Percentiles rank a stretch among this genome's conserved stretches.
Evolutionary conservation across 768 basidiomycete species (phyloP).

Genomic region (Tylopilus cervinicoccineus): DNA sequence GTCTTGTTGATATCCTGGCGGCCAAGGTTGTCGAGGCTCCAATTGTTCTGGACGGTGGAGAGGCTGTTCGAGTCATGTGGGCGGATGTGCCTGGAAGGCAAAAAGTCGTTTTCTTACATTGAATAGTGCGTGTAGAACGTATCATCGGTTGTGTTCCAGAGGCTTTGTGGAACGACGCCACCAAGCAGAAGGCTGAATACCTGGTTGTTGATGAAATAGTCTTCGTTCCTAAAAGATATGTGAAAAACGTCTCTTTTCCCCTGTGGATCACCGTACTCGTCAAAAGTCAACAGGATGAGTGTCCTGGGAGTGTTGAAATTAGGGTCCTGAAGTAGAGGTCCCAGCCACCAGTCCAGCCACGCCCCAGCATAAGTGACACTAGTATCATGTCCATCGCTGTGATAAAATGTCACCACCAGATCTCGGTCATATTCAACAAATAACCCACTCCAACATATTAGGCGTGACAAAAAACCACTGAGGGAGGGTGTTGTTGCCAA

Average conservation of each 20-base stretch:
- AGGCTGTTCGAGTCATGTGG: constrained; percentile 25
- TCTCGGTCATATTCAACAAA: not conserved
- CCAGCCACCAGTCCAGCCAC: constrained; percentile 45
- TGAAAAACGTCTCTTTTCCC: not conserved
- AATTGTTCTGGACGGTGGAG: constrained; percentile 56
- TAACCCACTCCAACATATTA: constrained; percentile 38
- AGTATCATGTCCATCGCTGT: constrained; percentile 61
- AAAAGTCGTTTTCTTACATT: constrained; percentile 14
- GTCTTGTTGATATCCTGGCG: constrained; percentile 52
- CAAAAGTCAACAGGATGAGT: not conserved
- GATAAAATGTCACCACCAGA: not conserved
- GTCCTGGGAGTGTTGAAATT: not conserved
- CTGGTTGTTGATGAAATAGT: constrained; percentile 40
- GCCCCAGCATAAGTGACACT: constrained; percentile 40
- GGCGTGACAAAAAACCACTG: constrained; percentile 65
- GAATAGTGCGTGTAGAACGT: constrained; percentile 64
- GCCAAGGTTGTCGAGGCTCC: constrained; percentile 57
- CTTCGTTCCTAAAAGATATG: constrained; percentile 20
- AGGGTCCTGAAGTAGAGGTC: not conserved
- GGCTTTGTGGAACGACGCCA: constrained; percentile 38
- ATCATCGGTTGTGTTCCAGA: constrained; percentile 44
- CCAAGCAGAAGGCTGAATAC: constrained; percentile 45
- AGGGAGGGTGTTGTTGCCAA: constrained; percentile 41
- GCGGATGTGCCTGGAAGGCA: not conserved
- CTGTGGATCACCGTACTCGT: constrained; percentile 23